phyloP scores from a whole-genome alignment of 2,329 filamentous ascomycete genomes.

The Chlorencoelia australis region DNA sequence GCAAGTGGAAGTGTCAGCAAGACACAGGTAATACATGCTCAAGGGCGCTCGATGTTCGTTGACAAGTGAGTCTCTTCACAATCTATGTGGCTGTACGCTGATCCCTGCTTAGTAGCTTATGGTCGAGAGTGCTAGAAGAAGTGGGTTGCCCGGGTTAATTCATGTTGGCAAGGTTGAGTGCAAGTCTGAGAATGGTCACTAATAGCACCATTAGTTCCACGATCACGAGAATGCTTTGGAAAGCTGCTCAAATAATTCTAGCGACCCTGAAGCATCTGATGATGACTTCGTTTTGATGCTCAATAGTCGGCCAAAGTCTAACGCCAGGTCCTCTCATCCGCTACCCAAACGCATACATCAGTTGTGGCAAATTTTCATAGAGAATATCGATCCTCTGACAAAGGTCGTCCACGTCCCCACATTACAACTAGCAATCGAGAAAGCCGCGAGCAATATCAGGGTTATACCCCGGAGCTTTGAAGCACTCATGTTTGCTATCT shows the following conservation, averaged over 20 bases:
- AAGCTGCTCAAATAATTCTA: conserved; percentile 15
- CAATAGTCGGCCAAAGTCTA: conserved; percentile 7
- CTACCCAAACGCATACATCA: conserved; percentile 44
- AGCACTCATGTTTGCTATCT: conserved; percentile 57
- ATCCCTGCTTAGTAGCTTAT: conserved; percentile 1
- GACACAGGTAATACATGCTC: conserved; percentile 11
- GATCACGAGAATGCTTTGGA: conserved; percentile 18
- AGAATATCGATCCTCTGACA: conserved; percentile 57
- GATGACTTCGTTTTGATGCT: conserved; percentile 23
- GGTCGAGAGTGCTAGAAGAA: not conserved
- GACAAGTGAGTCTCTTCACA: conserved; percentile 12
- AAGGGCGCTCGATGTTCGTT: conserved; percentile 10
- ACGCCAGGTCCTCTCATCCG: conserved; percentile 26
- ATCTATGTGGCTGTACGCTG: not conserved
- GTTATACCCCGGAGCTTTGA: conserved; percentile 41
- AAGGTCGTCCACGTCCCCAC: conserved; percentile 58
- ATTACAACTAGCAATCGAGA: conserved; percentile 52
- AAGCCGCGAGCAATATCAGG: conserved; percentile 37
- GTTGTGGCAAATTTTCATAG: conserved; percentile 55
- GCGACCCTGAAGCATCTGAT: conserved; percentile 16
- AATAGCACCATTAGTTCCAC: conserved; percentile 18
- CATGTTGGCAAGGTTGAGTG: not conserved
- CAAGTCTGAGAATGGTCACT: conserved; percentile 1
- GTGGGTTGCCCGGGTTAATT: not conserved
- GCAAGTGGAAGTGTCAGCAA: conserved; percentile 12